Base-by-base conservation (phyloP, 2,329 filamentous ascomycete species). In the Aureobasidium sp. region DNA sequence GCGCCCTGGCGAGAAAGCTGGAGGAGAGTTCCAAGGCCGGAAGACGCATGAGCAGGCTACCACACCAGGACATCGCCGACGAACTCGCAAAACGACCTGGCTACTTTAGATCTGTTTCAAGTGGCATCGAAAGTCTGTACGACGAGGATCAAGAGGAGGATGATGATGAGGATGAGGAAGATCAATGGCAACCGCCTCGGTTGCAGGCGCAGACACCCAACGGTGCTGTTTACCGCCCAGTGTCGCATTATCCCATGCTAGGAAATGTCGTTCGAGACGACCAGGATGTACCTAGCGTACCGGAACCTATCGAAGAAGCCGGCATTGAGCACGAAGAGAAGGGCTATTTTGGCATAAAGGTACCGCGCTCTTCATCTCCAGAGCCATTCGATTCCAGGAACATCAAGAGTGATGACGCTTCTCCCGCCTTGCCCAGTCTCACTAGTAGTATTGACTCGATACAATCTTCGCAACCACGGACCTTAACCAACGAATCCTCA, bases 1-100 rank as follows among this genome's bases (percentile, higher is more conserved):
- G 93, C 63, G 78, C 95, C 69, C 83, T 99, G 57, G 92, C 92
- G 43, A 89, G 86, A 76, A 89, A 96, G 75, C 84, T 99, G 65
- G 88, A 96, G 73, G 87, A 94, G 66, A 83, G 85, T 70, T 75
- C 76, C 64, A 86, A 84, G 71, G 83, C 84, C 65, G 92, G 90
- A 55, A 85, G 87, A 66, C 85, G 92, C 63, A 84, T 97, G 76
- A 97, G 92, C 76, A 84, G 93, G 46, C 78, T 97, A 47, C 90
- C 92, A 3, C 91, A 92, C 7, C 79, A 92, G 63, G 90, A 90
- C 24, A 88, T 91, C 41, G 88, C 89, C 64, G 91, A 91, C 69
- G 92, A 93, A 59, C 80, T 97, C 63, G 90, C 75, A 72, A 88
- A 89, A 66, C 64, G 91, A 65, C 89, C 90, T 3, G 89, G 88